A percentile compares a stretch with the other conserved stretches of the same genome.
Conservation (phyloP, 2,329 filamentous ascomycete species). For the Trichoderma lentiforme region DNA sequence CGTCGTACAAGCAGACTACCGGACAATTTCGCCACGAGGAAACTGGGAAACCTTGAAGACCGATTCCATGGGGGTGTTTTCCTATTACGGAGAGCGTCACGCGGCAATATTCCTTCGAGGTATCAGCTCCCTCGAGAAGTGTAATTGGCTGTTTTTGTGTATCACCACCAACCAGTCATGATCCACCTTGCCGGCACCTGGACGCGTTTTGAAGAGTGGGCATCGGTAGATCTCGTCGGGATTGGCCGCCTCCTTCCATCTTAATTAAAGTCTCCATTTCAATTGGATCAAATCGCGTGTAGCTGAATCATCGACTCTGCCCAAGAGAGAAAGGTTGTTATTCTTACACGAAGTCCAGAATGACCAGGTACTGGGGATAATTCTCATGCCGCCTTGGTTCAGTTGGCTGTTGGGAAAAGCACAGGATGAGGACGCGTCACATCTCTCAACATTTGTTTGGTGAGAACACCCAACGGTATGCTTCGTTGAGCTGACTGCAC, state of each 20-base stretch:
- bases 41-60: neutral
- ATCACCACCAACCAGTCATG: conserved; percentile 15
- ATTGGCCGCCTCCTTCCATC: conserved; percentile 12
- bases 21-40: neutral
- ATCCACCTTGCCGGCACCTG: conserved; percentile 11
- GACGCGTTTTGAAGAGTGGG: neutral
- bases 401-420: neutral
- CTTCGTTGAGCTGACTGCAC: neutral
- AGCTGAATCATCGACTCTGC: neutral
- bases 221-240: conserved; percentile 9
- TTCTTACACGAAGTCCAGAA: neutral
- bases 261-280: neutral
- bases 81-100: conserved; percentile 3
- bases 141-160: conserved; percentile 10
- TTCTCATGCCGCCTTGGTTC: neutral
- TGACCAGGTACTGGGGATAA: neutral
- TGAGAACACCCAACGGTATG: neutral
- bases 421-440: neutral
- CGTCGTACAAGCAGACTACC: neutral
- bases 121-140: neutral
- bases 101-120: conserved; percentile 12
- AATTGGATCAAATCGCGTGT: conserved; percentile 11
- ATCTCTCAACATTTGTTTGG: neutral
- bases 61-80: neutral
- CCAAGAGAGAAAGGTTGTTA: neutral